A percentile compares a stretch with the other conserved stretches of the same genome.
phyloP scores from a whole-genome alignment of 495 filamentous ascomycete genomes.

The Penicillium malachiteum region DNA sequence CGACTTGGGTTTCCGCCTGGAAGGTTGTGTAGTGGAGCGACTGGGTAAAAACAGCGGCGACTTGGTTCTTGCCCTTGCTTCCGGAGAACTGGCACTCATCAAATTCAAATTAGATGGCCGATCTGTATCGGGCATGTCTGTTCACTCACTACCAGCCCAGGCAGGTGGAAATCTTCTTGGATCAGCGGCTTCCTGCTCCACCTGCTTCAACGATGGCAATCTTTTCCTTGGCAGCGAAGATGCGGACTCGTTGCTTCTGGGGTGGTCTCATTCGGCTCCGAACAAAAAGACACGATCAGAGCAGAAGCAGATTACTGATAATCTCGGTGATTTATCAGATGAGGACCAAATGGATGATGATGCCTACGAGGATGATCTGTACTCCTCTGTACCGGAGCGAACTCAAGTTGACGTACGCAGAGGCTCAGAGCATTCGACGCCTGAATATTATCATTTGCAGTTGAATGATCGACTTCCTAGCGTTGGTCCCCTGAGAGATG shows the following conservation, averaged over 20 bases:
- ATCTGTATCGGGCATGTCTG: constrained; percentile 78
- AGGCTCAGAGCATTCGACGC: constrained; percentile 16
- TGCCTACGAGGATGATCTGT: constrained; percentile 75
- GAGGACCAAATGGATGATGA: constrained; percentile 62
- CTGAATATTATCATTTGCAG: constrained; percentile 67
- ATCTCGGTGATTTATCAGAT: constrained; percentile 39
- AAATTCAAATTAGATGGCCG: constrained; percentile 89
- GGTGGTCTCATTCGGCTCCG: constrained; percentile 65
- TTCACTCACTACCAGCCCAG: constrained; percentile 60
- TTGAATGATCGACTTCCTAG: constrained; percentile 74
- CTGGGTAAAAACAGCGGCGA: constrained; percentile 74
- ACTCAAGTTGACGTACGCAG: constrained; percentile 17
- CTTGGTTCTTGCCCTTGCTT: constrained; percentile 76
- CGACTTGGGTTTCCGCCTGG: constrained; percentile 73
- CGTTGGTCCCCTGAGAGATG: constrained; percentile 72
- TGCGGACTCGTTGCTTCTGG: constrained; percentile 77
- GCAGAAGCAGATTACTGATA: constrained; percentile 48
- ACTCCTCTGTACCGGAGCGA: constrained; percentile 48
- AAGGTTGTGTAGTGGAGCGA: constrained; percentile 76
- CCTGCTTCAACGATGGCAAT: constrained; percentile 63
- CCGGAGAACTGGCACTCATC: constrained; percentile 71
- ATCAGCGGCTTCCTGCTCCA: constrained; percentile 65
- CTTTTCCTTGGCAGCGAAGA: constrained; percentile 85
- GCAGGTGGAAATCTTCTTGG: constrained; percentile 60
- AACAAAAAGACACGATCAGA: constrained; percentile 46